Evolutionary conservation across 2,329 filamentous ascomycete genomes (phyloP), one percentile per base, ranked within the genome.

Genomic region (Alternaria sp.): DNA sequence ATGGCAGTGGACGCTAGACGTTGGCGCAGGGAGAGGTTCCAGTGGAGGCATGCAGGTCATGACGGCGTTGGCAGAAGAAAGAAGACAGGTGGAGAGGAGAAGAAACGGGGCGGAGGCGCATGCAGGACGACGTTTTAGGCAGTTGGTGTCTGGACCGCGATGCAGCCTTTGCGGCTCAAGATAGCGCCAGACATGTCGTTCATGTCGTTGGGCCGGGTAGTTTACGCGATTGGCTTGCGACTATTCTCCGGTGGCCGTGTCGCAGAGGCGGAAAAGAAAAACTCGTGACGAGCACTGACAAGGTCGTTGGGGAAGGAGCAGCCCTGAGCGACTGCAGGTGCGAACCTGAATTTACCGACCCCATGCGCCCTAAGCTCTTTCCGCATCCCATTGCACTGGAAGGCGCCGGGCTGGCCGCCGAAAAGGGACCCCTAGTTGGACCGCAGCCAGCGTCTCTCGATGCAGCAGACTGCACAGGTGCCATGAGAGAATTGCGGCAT

Each of bases 51-150:
- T 57, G 56, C 59, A 62, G 47, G 47, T 61, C 57, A 58, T 61
- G 64, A 56, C 62, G 60, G 61, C 51, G 62, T 46, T 46, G 61
- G 59, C 67, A 61, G 62, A 65, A 63, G 54, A 64, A 67, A 68
- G 61, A 67, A 70, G 65, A 64, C 60, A 61, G 54, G 63, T 59
- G 61, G 56, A 54, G 63, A 46, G 66, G 63, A 65, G 64, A 64
- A 64, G 61, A 65, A 69, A 69, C 66, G 63, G 68, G 48, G 51
- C 60, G 61, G 64, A 44, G 74, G 72, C 74, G 69, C 59, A 68
- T 77, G 75, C 75, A 76, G 12, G 62, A 48, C 61, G 71, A 65
- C 68, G 67, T 38, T 73, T 77, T 68, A 49, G 74, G 74, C 54
- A 59, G 54, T 22, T 49, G 38, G 54, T 70, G 73, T 68, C 52